phyloP scores from a whole-genome alignment of 2,329 filamentous ascomycete species.

The Paraphoma sp. region DNA sequence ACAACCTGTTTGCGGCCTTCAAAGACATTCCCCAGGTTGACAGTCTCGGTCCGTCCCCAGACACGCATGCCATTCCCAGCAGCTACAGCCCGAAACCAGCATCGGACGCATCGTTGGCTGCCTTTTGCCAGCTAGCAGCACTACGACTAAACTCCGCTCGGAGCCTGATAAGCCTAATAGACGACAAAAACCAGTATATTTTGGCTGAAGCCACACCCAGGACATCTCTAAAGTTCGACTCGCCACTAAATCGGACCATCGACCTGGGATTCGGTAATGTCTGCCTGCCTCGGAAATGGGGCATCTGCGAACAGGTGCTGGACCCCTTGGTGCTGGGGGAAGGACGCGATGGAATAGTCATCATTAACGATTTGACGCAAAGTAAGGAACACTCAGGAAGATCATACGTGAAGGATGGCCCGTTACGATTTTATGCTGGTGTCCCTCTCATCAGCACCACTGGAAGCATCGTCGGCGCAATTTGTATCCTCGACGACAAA shows the following conservation, averaged over 20 bases:
- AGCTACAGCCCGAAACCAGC: conserved; percentile 17
- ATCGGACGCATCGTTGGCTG: conserved; percentile 27
- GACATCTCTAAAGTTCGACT: conserved; percentile 22
- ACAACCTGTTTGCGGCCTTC: conserved; percentile 19
- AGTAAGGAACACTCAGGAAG: conserved; percentile 7
- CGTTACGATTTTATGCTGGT: conserved; percentile 33
- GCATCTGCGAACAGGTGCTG: conserved; percentile 19
- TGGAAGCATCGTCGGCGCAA: conserved; percentile 27
- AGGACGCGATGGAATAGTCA: conserved; percentile 11
- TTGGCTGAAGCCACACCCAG: conserved; percentile 42
- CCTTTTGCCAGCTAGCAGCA: conserved; percentile 36
- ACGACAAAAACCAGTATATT: conserved; percentile 35
- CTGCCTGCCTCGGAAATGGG: conserved; percentile 22
- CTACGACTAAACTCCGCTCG: conserved; percentile 32
- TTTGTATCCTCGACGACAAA: conserved; percentile 27
- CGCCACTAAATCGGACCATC: conserved; percentile 5
- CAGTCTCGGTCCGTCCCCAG: conserved; percentile 9
- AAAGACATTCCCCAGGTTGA: conserved; percentile 12
- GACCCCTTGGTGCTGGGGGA: conserved; percentile 3
- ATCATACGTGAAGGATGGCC: conserved; percentile 16
- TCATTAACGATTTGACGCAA: conserved; percentile 24
- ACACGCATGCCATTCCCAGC: conserved; percentile 1
- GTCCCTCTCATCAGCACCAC: conserved; percentile 24
- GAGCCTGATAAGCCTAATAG: conserved; percentile 39
- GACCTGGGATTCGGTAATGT: conserved; percentile 27